Percentiles rank a stretch among this genome's conserved stretches.
These are phyloP conservation scores for Ustilago vetiveriae DNA, from an alignment of 1,284 basidiomycete genomes.

Conservation along the genomic window DNA sequence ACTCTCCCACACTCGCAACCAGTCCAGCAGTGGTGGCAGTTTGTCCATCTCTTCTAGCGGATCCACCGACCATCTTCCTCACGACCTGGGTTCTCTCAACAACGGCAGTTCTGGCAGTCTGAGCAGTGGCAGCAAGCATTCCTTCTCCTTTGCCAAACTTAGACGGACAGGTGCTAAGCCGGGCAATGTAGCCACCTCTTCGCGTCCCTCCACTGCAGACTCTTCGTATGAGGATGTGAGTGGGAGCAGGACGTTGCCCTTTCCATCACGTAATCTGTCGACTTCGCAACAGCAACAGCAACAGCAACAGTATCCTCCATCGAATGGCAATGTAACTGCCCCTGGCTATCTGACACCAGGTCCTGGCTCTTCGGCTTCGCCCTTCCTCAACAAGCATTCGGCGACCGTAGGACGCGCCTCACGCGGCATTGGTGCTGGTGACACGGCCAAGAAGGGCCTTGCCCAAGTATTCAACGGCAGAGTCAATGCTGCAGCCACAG, in stretches of 20 bases:
- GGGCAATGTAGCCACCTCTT: not conserved
- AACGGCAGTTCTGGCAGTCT: conserved; percentile 30
- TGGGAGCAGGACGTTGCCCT: conserved; percentile 11
- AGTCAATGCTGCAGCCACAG: conserved; percentile 9
- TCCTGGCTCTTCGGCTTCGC: conserved; percentile 36
- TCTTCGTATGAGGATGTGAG: conserved; percentile 32
- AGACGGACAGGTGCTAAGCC: conserved; percentile 16
- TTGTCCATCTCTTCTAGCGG: conserved; percentile 14
- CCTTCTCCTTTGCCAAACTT: conserved; percentile 31
- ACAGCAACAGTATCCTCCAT: not conserved
- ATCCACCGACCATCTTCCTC: conserved; percentile 27
- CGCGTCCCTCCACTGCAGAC: conserved; percentile 22
- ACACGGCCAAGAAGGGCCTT: conserved; percentile 28
- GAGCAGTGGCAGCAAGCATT: conserved; percentile 30
- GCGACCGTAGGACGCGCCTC: conserved; percentile 37
- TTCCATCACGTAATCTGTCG: conserved; percentile 4
- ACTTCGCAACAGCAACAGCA: not conserved
- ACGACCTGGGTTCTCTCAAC: conserved; percentile 15
- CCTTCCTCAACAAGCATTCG: conserved; percentile 49
- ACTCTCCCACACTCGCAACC: conserved; percentile 17
- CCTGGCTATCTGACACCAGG: conserved; percentile 28
- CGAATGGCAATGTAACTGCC: not conserved
- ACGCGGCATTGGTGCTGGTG: conserved; percentile 5
- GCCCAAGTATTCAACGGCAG: conserved; percentile 21
- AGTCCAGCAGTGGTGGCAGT: conserved; percentile 35